phyloP scores from a whole-genome alignment of 495 filamentous ascomycete species.

The Terfezia claveryi region DNA sequence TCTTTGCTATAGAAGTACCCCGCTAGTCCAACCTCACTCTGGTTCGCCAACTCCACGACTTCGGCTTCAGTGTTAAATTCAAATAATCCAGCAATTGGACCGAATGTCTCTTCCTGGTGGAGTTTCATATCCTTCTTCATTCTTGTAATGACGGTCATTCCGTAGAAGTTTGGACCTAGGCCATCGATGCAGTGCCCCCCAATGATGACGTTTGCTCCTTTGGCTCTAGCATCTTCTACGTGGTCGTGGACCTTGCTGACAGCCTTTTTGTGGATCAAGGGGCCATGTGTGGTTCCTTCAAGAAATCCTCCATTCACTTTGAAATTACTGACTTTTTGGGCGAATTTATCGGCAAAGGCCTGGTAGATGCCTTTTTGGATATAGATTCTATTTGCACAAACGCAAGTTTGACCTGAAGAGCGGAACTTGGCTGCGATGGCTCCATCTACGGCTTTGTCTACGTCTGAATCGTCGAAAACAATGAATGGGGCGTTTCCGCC shows the following conservation, averaged over 20 bases:
- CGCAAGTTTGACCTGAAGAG: constrained; percentile 72
- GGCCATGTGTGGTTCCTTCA: constrained; percentile 51
- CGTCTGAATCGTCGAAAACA: constrained; percentile 74
- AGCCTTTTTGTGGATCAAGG: constrained; percentile 58
- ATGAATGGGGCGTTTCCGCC: constrained; percentile 89
- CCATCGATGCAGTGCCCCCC: constrained; percentile 46
- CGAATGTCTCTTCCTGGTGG: constrained; percentile 68
- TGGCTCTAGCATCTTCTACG: constrained; percentile 50
- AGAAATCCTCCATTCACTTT: constrained; percentile 58
- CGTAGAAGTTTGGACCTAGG: constrained; percentile 54
- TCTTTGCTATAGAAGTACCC: constrained; percentile 75
- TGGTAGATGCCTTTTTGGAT: constrained; percentile 63
- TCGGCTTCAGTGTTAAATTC: constrained; percentile 65
- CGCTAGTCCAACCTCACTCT: constrained; percentile 55
- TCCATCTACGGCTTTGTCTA: constrained; percentile 53
- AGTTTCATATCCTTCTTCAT: constrained; percentile 64
- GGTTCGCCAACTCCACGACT: constrained; percentile 58
- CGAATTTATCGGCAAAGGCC: constrained; percentile 46
- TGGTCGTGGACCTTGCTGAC: constrained; percentile 56
- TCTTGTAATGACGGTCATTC: constrained; percentile 59
- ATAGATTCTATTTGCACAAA: constrained; percentile 73
- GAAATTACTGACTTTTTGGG: constrained; percentile 52
- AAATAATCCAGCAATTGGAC: constrained; percentile 67
- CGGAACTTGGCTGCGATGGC: constrained; percentile 67
- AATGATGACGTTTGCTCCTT: constrained; percentile 47